Evolutionary conservation across 805 yeast species (phyloP).

Genomic region (Grigorovia yakushimaensis): DNA sequence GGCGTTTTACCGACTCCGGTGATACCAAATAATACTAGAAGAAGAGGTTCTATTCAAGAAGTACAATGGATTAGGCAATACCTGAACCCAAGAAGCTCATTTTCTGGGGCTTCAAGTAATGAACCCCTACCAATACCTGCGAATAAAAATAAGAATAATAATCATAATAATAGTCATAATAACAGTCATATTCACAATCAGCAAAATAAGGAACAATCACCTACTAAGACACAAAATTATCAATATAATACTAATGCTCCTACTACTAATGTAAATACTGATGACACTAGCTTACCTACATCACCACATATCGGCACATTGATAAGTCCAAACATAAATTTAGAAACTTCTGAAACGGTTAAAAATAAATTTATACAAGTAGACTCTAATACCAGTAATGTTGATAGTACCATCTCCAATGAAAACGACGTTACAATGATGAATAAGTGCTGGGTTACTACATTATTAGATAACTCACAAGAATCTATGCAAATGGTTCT

Average conservation of each 20-base stretch:
- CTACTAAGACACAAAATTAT: background rate
- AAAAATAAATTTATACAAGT: background rate
- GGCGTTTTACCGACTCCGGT: background rate
- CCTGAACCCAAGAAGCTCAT: constrained; percentile 29
- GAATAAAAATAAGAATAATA: background rate
- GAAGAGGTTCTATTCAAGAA: constrained; percentile 26
- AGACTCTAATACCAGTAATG: background rate
- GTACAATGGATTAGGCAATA: constrained; percentile 26
- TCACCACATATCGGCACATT: background rate
- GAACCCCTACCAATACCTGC: constrained; percentile 8
- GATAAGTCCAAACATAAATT: no score
- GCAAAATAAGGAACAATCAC: background rate
- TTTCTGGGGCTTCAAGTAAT: constrained; percentile 21
- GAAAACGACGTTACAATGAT: background rate
- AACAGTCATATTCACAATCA: background rate
- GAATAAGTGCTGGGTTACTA: constrained; percentile 24
- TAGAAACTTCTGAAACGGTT: background rate
- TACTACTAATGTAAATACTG: no score
- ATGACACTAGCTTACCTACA: no score
- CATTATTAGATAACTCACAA: constrained; percentile 14
- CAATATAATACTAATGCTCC: no score
- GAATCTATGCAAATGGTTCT: constrained; percentile 18
- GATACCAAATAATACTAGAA: background rate
- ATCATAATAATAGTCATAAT: background rate
- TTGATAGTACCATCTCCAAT: no score